Conservation (phyloP, 2,329 filamentous ascomycete species). For the Didymella sp. region DNA sequence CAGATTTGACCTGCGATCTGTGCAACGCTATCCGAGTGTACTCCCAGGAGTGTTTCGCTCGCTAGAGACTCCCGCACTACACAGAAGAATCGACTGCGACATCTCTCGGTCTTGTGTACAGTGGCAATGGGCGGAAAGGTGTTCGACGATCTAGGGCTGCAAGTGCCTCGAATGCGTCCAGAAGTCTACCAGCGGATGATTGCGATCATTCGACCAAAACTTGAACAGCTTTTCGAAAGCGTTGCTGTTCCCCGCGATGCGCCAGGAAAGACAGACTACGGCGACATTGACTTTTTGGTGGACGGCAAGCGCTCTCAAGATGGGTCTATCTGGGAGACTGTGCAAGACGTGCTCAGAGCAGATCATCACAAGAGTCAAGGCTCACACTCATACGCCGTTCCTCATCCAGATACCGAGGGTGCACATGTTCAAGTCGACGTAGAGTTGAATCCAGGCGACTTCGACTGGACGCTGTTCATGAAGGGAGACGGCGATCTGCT, state of each 20-base stretch:
- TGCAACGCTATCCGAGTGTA: too few species aligned
- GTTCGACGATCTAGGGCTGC: slow-evolving; percentile 38
- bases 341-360: slow-evolving; percentile 58
- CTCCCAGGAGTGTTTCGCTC: too few species aligned
- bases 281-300: slow-evolving; percentile 77
- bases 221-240: slow-evolving; percentile 60
- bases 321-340: slow-evolving; percentile 29
- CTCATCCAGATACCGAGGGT: slow-evolving; percentile 33
- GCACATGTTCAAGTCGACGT: slow-evolving; percentile 73
- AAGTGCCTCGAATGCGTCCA: slow-evolving; percentile 70
- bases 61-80: not conserved
- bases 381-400: slow-evolving; percentile 60
- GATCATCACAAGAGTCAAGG: slow-evolving; percentile 31
- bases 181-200: slow-evolving; percentile 64
- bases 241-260: slow-evolving; percentile 71
- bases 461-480: slow-evolving; percentile 71
- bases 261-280: slow-evolving; percentile 70
- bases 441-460: slow-evolving; percentile 56
- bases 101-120: too few species aligned
- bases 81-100: not conserved
- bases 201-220: slow-evolving; percentile 53
- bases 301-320: slow-evolving; percentile 28
- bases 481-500: slow-evolving; percentile 75
- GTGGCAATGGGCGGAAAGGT: slow-evolving; percentile 68
- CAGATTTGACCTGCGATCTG: too few species aligned